These are phyloP conservation scores for Amoeboaphelidium protococcarum DNA, from an alignment of 371 early-diverging fungal species.

Conservation along the genomic window DNA sequence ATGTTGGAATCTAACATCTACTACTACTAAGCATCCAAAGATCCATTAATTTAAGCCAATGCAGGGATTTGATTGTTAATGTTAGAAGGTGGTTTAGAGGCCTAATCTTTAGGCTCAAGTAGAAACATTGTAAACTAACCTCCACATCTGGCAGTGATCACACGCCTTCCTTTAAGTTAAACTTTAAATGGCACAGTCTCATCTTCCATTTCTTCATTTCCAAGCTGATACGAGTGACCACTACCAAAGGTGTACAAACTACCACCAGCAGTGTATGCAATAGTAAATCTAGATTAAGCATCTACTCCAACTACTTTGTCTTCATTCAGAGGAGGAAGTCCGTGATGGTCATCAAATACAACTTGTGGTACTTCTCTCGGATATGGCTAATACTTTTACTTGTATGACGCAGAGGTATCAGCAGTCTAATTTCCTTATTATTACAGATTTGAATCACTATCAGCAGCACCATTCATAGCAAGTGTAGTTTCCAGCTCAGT, in stretches of 20 bases:
- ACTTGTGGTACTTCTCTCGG: background rate
- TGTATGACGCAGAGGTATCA: background rate
- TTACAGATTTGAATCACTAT: too few species aligned
- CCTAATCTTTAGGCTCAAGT: background rate
- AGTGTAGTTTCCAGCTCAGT: background rate
- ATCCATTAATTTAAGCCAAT: background rate
- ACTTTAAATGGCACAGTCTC: background rate
- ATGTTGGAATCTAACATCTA: background rate
- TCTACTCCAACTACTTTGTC: background rate
- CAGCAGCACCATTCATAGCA: background rate
- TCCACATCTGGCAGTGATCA: background rate
- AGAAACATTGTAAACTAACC: background rate
- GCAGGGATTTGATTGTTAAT: background rate
- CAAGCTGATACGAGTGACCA: background rate
- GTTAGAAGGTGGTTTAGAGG: too few species aligned
- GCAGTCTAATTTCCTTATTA: too few species aligned
- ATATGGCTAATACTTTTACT: background rate
- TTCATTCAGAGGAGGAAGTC: background rate
- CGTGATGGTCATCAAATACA: background rate
- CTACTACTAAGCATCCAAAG: background rate
- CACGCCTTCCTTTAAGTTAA: background rate
- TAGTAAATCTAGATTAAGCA: background rate
- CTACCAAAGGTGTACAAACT: background rate
- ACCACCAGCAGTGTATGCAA: background rate
- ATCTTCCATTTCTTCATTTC: background rate